Base-by-base conservation (phyloP, 2,329 filamentous ascomycete species). In the Aspergillus sp. region DNA sequence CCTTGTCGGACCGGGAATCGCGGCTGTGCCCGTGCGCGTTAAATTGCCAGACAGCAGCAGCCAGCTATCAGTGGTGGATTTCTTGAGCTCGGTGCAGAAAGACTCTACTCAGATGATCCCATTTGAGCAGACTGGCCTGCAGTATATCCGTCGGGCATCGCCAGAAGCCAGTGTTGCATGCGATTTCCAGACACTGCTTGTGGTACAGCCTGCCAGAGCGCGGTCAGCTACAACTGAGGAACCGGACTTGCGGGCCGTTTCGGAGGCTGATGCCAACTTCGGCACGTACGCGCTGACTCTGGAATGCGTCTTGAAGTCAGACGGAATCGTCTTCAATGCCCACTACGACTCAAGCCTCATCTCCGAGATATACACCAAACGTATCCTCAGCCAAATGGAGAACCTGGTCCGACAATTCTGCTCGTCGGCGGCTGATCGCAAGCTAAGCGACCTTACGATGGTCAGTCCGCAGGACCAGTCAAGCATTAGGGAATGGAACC, bases 321-420 rank as follows among this genome's bases (percentile, higher is more conserved):
- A 37, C 8, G 34, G 34, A 2, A 29, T 39, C 6, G 11, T 10
- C 6, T 33, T 30, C 19, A 29, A 24, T 17, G 36, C 34, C 8
- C 36, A 39, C 26, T 42, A 36, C 26, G 40, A 42, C 30, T 37
- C 34, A 3, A 35, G 26, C 5, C 29, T 42, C 14, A 22, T 42
- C 13, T 15, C 28, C 2, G 20, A 20, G 2, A 29, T 26, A 1
- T 27, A 34, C 15, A 29, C 37, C 8, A 10, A 34, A 22, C 40
- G 34, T 4, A 33, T 42, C n/a, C 33, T 39, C 17, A 20, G 22
- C 5, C 40, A 42, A 19, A 19, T 42, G 12, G 34, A 37, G 11
- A 32, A 39, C 17, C 26, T 39, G 14, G 16, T 42, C 1, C 26
- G 29, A 5, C 33, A 42, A 19, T 25, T 42, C 26, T 38, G 35